Conservation (phyloP, 345 rosid species). For the Cochlearia excelsa region DNA sequence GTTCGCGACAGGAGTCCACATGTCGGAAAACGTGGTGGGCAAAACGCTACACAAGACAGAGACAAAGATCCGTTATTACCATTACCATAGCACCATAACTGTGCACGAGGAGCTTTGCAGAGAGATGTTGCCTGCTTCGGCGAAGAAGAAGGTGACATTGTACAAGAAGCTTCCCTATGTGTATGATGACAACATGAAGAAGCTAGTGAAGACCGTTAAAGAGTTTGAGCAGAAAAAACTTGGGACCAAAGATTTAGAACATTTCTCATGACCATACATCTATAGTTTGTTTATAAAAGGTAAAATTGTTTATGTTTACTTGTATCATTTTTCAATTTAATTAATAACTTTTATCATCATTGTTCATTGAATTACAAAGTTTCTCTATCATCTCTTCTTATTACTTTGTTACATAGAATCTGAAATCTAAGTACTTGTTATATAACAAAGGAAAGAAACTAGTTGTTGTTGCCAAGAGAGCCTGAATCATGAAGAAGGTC, state of each 20-base stretch:
- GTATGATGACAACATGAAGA: constrained; percentile 69
- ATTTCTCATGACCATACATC: constrained; percentile 30
- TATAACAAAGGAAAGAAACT: not conserved
- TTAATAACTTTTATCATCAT: constrained; percentile 28
- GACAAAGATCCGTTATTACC: constrained; percentile 66
- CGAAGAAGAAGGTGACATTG: constrained; percentile 48
- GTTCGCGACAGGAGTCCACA: constrained; percentile 80
- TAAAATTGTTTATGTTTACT: constrained; percentile 29
- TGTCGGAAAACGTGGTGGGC: constrained; percentile 86
- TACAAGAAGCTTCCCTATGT: constrained; percentile 60
- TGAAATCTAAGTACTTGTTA: constrained; percentile 12
- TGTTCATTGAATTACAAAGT: not conserved
- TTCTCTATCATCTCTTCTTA: not conserved
- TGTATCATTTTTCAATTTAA: constrained; percentile 33
- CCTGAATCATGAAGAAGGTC: constrained; percentile 47
- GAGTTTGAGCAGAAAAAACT: constrained; percentile 53
- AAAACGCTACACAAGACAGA: constrained; percentile 76
- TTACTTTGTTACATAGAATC: not conserved
- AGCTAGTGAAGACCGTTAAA: constrained; percentile 53
- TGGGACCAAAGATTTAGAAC: constrained; percentile 20
- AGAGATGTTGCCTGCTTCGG: constrained; percentile 50
- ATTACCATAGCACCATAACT: constrained; percentile 72
- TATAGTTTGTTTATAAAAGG: constrained; percentile 36
- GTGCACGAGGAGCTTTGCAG: constrained; percentile 64
- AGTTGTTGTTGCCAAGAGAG: constrained; percentile 34